These are phyloP conservation scores for Talaromyces liani DNA, from an alignment of 495 filamentous ascomycete genomes.

Conservation along the genomic window DNA sequence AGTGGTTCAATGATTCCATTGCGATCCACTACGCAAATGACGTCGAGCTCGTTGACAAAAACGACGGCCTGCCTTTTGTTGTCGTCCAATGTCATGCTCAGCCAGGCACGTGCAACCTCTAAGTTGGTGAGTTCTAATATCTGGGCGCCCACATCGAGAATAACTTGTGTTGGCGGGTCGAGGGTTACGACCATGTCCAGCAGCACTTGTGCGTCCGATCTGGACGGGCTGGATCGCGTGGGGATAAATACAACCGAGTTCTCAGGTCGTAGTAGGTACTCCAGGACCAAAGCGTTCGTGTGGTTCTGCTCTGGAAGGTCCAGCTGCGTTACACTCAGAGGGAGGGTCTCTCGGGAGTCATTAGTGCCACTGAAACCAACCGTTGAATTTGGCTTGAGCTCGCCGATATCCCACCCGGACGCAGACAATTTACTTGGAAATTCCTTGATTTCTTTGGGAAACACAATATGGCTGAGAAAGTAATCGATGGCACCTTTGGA, in stretches of 20 bases:
- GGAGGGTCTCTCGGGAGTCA: slow-evolving; percentile 51
- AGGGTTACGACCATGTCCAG: slow-evolving; percentile 35
- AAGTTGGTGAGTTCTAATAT: slow-evolving; percentile 57
- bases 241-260: slow-evolving; percentile 37
- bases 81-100: slow-evolving; percentile 9
- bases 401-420: slow-evolving; percentile 61
- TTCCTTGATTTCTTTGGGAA: slow-evolving; percentile 49
- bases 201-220: slow-evolving; percentile 31
- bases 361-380: slow-evolving; percentile 72
- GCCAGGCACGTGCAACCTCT: slow-evolving; percentile 35
- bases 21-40: slow-evolving; percentile 37
- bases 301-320: slow-evolving; percentile 49
- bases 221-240: not conserved
- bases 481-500: slow-evolving; percentile 52
- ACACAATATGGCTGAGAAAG: slow-evolving; percentile 55
- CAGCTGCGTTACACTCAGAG: slow-evolving; percentile 45
- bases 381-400: slow-evolving; percentile 37
- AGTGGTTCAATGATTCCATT: slow-evolving; percentile 42
- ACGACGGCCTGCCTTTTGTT: slow-evolving; percentile 29
- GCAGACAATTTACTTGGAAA: slow-evolving; percentile 59
- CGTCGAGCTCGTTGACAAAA: slow-evolving; percentile 40
- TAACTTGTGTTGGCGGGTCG: slow-evolving; percentile 41
- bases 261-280: slow-evolving; percentile 46
- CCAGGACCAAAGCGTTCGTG: slow-evolving; percentile 59
- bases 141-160: slow-evolving; percentile 70